Evolutionary conservation across 164 flowering plant genomes (phyloP), one percentile per base, ranked within the genome.

Genomic region (Cinnamomum chago): DNA sequence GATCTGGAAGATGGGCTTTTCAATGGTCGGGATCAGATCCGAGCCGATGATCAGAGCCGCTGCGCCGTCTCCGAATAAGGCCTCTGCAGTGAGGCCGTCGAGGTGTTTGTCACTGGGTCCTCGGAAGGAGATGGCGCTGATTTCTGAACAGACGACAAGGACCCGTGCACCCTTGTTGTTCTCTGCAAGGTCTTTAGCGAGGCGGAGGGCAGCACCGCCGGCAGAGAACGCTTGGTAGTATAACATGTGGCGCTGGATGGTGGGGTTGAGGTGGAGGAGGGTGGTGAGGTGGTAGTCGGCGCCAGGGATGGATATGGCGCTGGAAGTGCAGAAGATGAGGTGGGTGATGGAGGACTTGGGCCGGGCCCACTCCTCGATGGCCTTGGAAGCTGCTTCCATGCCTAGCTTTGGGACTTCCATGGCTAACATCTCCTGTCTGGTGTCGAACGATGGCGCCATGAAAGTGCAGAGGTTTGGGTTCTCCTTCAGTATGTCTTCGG

Each of bases 131-230:
- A 18, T n/a, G 47, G 73, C 64, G 20, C 47, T 55, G 64, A 58
- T 28, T 23, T 71, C 73, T 20, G 73, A 71, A 27, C 73, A 55
- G 47, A 71, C 50, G 22, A 27, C 25, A 3, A 71, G 73, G 47
- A 71, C 65, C 15, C 73, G 73, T 22, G 73, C 65, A 3, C 73
- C 73, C 12, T 12, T 33, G 65, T 71, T 71, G 50, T 71, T 71
- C 47, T 71, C 73, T 27, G 73, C 73, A 2, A 71, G 9, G 23
- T 71, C 65, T 15, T 71, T 71, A 17, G 65, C 73, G 3, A 71
- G 73, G 47, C 73, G 73, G 22, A 71, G 65, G 64, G 30, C 73
- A 14, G 73, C 58, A 40, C 65, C 73, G 0, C 73, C 73, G 0
- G 64, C 73, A 14, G 15, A 58, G 50, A 64, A 71, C 11, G 23